Evolutionary conservation across 78 protist genomes (phyloP), one percentile per base, ranked within the genome.

Genomic region (Bodo saltans): DNA sequence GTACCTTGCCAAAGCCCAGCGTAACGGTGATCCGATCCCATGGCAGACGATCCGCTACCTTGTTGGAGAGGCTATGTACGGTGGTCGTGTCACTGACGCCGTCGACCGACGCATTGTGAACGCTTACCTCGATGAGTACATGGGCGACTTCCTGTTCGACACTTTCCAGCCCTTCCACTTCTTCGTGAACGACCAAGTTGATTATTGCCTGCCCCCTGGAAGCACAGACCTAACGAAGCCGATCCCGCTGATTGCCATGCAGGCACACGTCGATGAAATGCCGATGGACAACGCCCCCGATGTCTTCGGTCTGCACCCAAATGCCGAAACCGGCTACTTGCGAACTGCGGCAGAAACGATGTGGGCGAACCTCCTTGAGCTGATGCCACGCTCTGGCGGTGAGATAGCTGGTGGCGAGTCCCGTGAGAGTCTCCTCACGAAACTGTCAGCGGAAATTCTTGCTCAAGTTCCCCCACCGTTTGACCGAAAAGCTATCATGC

Each of bases 31-130:
- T 39, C 78, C 72, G 32, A 83, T 91, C 11, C 98, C 98, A 29
- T 96, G 96, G 96, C 91, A 70, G 33, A 69, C 94, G 25, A 90
- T 96, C 41, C 72, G 92, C 67, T 96, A 96, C 87, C 91, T 96
- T n/a, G 78, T 93, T 0, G 97, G 96, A 38, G 95, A 93, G 82
- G 98, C 88, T 39, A 94, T 96, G 96, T 96, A 96, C 85, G 98
- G 98, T 33, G 98, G 98, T 12, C 86, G 98, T 0, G 97, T 94
- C 12, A 91, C 94, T 1, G 96, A 93, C 88, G 72, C 39, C 80
- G 89, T 32, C n/a, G 98, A 96, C 83, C 87, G 98, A 0, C 84
- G 96, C 17, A 72, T 96, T 37, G 84, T 96, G 32, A 74, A n/a
- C 21, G 92, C 96, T n/a, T 96, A 96, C 87, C 37, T 94, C 40